Percentiles rank a stretch among this genome's conserved stretches.
Evolutionary conservation across 1,284 basidiomycete species (phyloP).

Genomic region (Heterobasidion irregulare): DNA sequence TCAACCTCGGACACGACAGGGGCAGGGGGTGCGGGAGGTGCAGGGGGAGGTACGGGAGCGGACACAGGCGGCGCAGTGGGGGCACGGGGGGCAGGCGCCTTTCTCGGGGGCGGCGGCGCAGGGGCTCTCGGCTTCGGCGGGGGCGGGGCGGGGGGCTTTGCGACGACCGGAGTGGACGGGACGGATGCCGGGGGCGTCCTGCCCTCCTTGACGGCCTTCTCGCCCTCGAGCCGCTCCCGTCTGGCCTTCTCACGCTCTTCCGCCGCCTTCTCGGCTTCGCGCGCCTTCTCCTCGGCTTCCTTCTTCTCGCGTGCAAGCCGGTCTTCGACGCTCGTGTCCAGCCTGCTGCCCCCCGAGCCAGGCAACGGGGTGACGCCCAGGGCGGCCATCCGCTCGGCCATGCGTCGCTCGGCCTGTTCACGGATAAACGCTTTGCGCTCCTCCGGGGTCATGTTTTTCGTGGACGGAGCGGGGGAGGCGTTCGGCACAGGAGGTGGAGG

Average conservation of each 20-base stretch:
- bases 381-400: constrained; percentile 83
- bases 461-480: constrained; percentile 41
- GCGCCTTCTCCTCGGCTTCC: constrained; percentile 78
- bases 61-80: constrained; percentile 22
- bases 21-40: constrained; percentile 21
- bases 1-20: constrained; percentile 36
- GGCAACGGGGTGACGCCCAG: constrained; percentile 67
- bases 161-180: constrained; percentile 21
- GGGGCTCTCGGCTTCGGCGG: constrained; percentile 31
- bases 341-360: constrained; percentile 33
- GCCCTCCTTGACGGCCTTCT: constrained; percentile 51
- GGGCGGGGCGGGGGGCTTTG: constrained; percentile 14
- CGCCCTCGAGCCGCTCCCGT: constrained; percentile 58
- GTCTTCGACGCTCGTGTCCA: constrained; percentile 78
- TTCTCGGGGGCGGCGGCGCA: constrained; percentile 29
- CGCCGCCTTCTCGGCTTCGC: constrained; percentile 68
- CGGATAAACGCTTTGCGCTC: constrained; percentile 79
- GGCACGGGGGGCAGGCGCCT: constrained; percentile 23
- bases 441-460: constrained; percentile 78
- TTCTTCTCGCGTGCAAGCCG: constrained; percentile 76
- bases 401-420: constrained; percentile 76
- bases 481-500: constrained; percentile 42
- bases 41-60: constrained; percentile 19
- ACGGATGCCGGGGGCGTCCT: constrained; percentile 20
- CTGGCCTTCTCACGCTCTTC: constrained; percentile 68